Evolutionary conservation across 805 yeast species (phyloP).

Genomic region (Naumovozyma dairenensis): DNA sequence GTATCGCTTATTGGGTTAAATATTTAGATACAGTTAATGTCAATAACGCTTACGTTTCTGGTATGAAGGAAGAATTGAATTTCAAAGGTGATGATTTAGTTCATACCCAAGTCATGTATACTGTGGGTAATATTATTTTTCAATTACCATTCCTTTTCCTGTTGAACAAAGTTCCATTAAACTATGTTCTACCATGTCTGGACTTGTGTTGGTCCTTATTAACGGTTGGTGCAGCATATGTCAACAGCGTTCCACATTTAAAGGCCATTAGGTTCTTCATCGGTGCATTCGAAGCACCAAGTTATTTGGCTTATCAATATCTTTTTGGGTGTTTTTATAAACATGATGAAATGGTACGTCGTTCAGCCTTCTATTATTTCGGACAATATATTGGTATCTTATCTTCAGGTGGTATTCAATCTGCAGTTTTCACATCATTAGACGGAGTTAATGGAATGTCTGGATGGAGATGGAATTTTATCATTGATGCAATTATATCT

Average conservation of each 20-base stretch:
- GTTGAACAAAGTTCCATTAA: slow-evolving; percentile 44
- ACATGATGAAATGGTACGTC: slow-evolving; percentile 46
- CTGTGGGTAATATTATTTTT: slow-evolving; percentile 49
- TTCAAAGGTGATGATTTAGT: slow-evolving; percentile 56
- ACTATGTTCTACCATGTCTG: slow-evolving; percentile 35
- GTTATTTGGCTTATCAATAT: slow-evolving; percentile 50
- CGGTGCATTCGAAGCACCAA: slow-evolving; percentile 56
- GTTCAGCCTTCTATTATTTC: slow-evolving; percentile 52
- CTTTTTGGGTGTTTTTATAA: slow-evolving; percentile 50
- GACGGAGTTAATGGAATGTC: slow-evolving; percentile 43
- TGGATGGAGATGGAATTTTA: slow-evolving; percentile 70
- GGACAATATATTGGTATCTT: slow-evolving; percentile 56
- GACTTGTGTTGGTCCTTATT: slow-evolving; percentile 56
- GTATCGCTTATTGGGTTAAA: slow-evolving; percentile 59
- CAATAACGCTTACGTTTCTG: slow-evolving; percentile 57
- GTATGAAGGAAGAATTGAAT: slow-evolving; percentile 46
- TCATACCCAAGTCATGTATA: slow-evolving; percentile 47
- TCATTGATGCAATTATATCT: slow-evolving; percentile 54
- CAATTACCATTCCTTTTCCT: slow-evolving; percentile 54
- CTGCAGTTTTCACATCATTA: slow-evolving; percentile 39
- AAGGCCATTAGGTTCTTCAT: slow-evolving; percentile 53
- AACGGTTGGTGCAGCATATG: slow-evolving; percentile 43
- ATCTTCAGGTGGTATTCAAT: slow-evolving; percentile 54
- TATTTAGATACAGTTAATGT: slow-evolving; percentile 51
- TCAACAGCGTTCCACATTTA: slow-evolving; percentile 37